These are phyloP conservation scores for Aspergillus coremiiformis DNA, from an alignment of 495 filamentous ascomycete genomes.

Conservation along the genomic window DNA sequence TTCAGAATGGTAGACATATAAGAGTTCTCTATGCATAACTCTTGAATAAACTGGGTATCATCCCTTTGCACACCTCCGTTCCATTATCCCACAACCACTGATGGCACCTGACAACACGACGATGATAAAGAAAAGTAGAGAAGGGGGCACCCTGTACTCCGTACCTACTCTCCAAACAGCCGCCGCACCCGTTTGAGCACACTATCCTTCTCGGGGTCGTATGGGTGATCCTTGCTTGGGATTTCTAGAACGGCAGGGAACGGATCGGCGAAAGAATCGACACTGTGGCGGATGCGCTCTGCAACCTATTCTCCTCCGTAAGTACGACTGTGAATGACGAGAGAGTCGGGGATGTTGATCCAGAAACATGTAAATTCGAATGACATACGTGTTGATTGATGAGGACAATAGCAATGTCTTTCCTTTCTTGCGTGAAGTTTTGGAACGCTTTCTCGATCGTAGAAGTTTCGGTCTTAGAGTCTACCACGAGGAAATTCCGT, in stretches of 20 bases:
- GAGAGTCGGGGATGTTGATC: neutral
- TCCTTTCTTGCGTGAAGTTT: slow-evolving; percentile 75
- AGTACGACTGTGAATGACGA: neutral
- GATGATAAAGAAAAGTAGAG: neutral
- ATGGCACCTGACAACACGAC: neutral
- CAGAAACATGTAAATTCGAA: neutral
- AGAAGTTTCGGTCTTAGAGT: slow-evolving; percentile 78
- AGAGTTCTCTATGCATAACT: slow-evolving; percentile 3
- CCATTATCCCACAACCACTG: neutral
- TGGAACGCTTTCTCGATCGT: slow-evolving; percentile 90
- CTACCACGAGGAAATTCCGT: slow-evolving; percentile 96
- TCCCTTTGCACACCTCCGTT: slow-evolving; percentile 2
- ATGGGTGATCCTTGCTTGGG: slow-evolving; percentile 97
- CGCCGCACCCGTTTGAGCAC: slow-evolving; percentile 85
- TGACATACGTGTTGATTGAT: slow-evolving; percentile 95
- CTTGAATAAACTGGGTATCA: slow-evolving; percentile 9
- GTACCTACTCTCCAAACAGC: slow-evolving; percentile 76
- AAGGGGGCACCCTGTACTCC: neutral
- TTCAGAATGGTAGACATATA: neutral
- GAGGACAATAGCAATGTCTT: slow-evolving; percentile 91
- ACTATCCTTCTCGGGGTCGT: slow-evolving; percentile 98
- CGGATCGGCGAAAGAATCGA: slow-evolving; percentile 47
- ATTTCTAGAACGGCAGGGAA: slow-evolving; percentile 74
- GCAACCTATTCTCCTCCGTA: slow-evolving; percentile 56
- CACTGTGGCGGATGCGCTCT: slow-evolving; percentile 78